Conservation (phyloP, 1,139 yeast species). For the Hansenula lynferdii region DNA sequence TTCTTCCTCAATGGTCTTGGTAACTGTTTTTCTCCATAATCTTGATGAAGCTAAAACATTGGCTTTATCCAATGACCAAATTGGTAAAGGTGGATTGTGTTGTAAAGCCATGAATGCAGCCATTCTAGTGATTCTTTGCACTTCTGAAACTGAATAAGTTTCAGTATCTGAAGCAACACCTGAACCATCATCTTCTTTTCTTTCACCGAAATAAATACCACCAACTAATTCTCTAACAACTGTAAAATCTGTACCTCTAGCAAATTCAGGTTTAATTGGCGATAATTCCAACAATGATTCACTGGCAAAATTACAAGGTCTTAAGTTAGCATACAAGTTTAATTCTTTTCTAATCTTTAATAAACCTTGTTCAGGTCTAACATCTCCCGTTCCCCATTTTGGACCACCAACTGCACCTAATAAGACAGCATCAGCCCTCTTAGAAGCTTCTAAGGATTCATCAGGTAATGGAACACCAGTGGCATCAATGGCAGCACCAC, state of each 20-base stretch:
- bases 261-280: conserved; percentile 81
- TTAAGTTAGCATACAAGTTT: conserved; percentile 87
- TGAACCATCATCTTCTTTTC: conserved; percentile 85
- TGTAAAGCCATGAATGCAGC: conserved; percentile 96
- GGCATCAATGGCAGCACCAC: conserved; percentile 98
- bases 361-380: conserved; percentile 96
- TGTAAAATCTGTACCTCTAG: conserved; percentile 82
- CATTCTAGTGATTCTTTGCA: conserved; percentile 93
- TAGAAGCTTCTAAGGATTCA: conserved; percentile 79
- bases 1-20: conserved; percentile 75
- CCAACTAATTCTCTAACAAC: conserved; percentile 97
- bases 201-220: conserved; percentile 95
- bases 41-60: conserved; percentile 95
- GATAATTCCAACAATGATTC: conserved; percentile 80
- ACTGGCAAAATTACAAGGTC: conserved; percentile 95
- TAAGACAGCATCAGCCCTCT: conserved; percentile 85
- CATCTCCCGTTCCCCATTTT: conserved; percentile 88
- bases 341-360: conserved; percentile 91
- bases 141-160: conserved; percentile 84
- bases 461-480: conserved; percentile 93
- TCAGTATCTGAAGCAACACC: conserved; percentile 94
- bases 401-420: conserved; percentile 99
- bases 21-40: conserved; percentile 93
- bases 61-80: conserved; percentile 97
- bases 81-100: conserved; percentile 86